Conservation (phyloP, 768 basidiomycete genomes). For the Cyclocybe cylindracea region DNA sequence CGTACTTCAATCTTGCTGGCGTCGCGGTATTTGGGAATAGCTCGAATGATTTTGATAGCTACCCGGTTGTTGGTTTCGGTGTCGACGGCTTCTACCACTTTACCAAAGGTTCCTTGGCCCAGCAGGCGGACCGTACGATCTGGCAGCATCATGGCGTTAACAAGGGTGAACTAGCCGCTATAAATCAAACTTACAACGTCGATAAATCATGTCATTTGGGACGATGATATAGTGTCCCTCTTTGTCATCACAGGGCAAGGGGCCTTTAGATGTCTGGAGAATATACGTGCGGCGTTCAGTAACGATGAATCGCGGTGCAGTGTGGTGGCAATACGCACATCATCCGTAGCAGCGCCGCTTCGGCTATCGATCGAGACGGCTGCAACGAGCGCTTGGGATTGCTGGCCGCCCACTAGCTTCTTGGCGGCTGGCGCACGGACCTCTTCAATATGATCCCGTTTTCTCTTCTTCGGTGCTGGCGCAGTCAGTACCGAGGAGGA, state of each 20-base stretch:
- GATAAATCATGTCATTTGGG: conserved; percentile 84
- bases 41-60: conserved; percentile 98
- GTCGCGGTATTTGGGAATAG: conserved; percentile 98
- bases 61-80: conserved; percentile 73
- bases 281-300: conserved; percentile 24
- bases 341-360: conserved; percentile 63
- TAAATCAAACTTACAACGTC: conserved; percentile 64
- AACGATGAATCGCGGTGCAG: neutral
- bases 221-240: conserved; percentile 98
- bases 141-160: conserved; percentile 32
- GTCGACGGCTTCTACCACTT: conserved; percentile 94
- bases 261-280: conserved; percentile 62
- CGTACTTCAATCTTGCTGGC: conserved; percentile 98
- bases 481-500: conserved; percentile 65
- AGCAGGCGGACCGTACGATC: conserved; percentile 91
- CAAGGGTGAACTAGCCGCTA: conserved; percentile 6
- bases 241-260: conserved; percentile 89
- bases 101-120: conserved; percentile 98
- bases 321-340: conserved; percentile 47
- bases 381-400: conserved; percentile 47
- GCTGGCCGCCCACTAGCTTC: conserved; percentile 57
- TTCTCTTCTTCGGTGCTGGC: conserved; percentile 82
- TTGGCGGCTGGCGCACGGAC: conserved; percentile 66
- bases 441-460: conserved; percentile 76
- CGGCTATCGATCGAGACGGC: conserved; percentile 70